Evolutionary conservation across 2,329 filamentous ascomycete species (phyloP), one percentile per base, ranked within the genome.

Genomic region (Aspergillus ruber): DNA sequence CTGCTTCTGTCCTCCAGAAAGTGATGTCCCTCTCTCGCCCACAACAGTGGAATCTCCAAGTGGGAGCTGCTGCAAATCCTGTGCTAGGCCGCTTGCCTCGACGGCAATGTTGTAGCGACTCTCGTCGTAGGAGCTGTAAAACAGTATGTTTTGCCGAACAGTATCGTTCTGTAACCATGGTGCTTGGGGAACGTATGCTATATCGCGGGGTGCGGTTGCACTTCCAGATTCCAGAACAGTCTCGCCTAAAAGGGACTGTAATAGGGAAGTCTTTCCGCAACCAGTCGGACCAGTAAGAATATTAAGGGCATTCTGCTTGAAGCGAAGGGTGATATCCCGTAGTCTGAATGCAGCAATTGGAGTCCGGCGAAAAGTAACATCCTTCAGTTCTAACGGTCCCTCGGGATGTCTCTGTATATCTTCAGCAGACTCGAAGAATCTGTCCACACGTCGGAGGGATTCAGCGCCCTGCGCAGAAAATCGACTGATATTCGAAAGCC

Each of bases 111-210:
- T 71, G 59, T 86, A 87, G 20, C 81, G 70, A 6, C 55, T 51
- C 9, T 73, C 66, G 49, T 85, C 79, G 41, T 77, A 80, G 27
- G 75, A 71, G 32, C 71, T 74, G 13, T 80, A 80, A 49, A 85
- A 85, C 2, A 83, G 58, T 13, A 85, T 84, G 55, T 85, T 85
- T 12, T 85, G 78, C 2, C 77, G 74, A 42, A 85, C 80, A 2
- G 77, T 83, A 71, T 82, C 83, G 62, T 79, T 83, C 61, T 84
- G 81, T 4, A 85, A 67, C 81, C 81, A 85, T 0, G 82, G 79
- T 1, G 80, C 76, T 56, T 85, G 82, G 1, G 79, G 79, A 6
- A 78, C 77, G 60, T 77, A 82, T 0, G 48, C 82, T 72, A 50
- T 77, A 75, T 63, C 83, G 78, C 2, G 75, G 73, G 12, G 81